Percentiles rank a stretch among this genome's conserved stretches.
Evolutionary conservation across 331 rosid genomes (phyloP).

Genomic region (Spiraea crenata): DNA sequence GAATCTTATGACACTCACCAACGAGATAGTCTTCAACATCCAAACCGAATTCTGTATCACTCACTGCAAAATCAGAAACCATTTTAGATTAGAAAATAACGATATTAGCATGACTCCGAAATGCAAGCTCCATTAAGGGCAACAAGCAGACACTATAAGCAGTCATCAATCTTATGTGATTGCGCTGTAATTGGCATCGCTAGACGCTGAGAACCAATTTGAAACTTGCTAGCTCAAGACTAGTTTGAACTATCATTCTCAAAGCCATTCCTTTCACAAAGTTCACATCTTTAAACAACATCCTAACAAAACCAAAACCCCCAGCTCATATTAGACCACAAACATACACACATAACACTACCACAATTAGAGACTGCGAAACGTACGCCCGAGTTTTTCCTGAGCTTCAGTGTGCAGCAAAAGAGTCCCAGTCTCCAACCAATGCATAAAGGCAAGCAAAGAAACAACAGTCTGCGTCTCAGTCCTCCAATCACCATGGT

Average conservation of each 20-base stretch:
- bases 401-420: slow-evolving; percentile 72
- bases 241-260: not conserved
- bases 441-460: slow-evolving; percentile 72
- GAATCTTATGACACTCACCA: slow-evolving; percentile 49
- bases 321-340: too few species aligned
- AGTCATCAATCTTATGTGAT: not conserved
- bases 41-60: slow-evolving; percentile 61
- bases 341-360: too few species aligned
- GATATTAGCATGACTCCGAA: not conserved
- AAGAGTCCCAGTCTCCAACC: slow-evolving; percentile 88
- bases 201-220: not conserved
- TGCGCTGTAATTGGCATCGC: not conserved
- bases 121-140: not conserved
- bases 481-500: slow-evolving; percentile 89
- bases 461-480: slow-evolving; percentile 92
- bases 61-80: slow-evolving; percentile 51
- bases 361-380: slow-evolving; percentile 6
- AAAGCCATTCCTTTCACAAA: not conserved
- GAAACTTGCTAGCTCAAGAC: too few species aligned
- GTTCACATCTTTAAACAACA: not conserved
- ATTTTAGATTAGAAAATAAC: not conserved
- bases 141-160: not conserved
- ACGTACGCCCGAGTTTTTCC: slow-evolving; percentile 82
- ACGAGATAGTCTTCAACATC: slow-evolving; percentile 88
- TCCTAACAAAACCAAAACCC: too few species aligned